Percentiles rank a stretch among this genome's conserved stretches.
Conservation (phyloP, 202 grass and related monocot genomes). For the Zoysia matrella region DNA sequence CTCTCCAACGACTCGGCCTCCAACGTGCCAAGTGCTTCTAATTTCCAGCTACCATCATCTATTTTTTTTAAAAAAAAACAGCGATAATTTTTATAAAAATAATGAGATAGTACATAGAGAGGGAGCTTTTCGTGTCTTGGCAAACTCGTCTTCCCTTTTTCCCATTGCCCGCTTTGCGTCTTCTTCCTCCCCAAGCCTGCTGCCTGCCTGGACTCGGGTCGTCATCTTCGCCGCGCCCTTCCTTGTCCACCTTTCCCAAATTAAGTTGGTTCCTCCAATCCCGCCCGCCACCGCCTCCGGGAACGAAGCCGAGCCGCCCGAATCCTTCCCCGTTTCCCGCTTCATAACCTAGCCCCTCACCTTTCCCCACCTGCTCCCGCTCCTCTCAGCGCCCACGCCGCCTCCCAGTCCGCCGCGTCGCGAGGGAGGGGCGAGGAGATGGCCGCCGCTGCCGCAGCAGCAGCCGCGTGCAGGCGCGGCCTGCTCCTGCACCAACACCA, state of each 20-base stretch:
- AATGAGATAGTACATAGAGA: too few species aligned
- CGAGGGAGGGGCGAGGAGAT: constrained; percentile 41
- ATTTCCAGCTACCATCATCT: too few species aligned
- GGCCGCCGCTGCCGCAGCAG: constrained; percentile 54
- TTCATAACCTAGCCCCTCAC: constrained; percentile 18
- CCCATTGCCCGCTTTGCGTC: not conserved
- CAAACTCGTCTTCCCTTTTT: not conserved
- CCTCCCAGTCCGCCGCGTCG: constrained; percentile 27
- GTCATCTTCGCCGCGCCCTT: not conserved
- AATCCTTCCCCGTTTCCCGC: constrained; percentile 1
- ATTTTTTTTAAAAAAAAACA: too few species aligned
- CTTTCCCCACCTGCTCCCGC: constrained; percentile 20
- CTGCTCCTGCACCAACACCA: constrained; percentile 47
- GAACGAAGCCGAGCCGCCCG: constrained; percentile 49
- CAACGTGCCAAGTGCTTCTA: too few species aligned
- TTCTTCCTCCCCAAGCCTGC: constrained; percentile 53
- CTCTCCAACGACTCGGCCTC: too few species aligned
- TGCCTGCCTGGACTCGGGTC: not conserved
- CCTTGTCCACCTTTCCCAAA: constrained; percentile 49
- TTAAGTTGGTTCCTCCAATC: constrained; percentile 41
- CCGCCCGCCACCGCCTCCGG: constrained; percentile 12
- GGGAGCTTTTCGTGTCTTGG: not conserved
- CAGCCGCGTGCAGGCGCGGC: constrained; percentile 52
- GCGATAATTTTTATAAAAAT: too few species aligned
- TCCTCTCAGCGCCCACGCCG: not conserved